These are phyloP conservation scores for Kwoniella newhampshirensis DNA, from an alignment of 768 basidiomycete genomes.

Conservation along the genomic window DNA sequence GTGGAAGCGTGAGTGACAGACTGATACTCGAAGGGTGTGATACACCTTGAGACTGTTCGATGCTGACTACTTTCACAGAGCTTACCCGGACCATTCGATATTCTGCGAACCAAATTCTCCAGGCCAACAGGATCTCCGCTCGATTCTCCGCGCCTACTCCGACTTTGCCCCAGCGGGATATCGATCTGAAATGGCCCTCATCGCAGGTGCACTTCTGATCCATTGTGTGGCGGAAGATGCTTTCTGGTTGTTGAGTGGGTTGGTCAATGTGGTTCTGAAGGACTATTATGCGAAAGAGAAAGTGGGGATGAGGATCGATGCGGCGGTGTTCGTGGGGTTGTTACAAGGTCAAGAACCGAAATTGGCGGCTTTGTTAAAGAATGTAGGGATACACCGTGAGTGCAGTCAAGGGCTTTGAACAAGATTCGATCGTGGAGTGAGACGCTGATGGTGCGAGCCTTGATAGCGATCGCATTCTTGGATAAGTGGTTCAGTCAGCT, in stretches of 20 bases:
- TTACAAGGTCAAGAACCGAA: conserved; percentile 38
- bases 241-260: conserved; percentile 44
- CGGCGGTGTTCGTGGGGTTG: conserved; percentile 35
- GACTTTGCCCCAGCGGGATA: conserved; percentile 38
- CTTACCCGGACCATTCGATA: conserved; percentile 42
- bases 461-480: conserved; percentile 39
- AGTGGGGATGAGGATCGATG: conserved; percentile 32
- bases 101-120: conserved; percentile 32
- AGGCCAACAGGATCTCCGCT: conserved; percentile 38
- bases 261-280: conserved; percentile 38
- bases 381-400: conserved; percentile 39
- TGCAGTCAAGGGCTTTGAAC: conserved; percentile 5
- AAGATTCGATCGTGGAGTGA: no score
- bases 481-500: conserved; percentile 43
- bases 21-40: no score
- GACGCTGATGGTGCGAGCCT: not conserved
- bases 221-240: conserved; percentile 50
- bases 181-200: conserved; percentile 37
- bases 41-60: no score
- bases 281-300: conserved; percentile 36
- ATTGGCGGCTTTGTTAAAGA: conserved; percentile 31
- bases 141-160: conserved; percentile 39
- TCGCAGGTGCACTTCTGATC: conserved; percentile 43
- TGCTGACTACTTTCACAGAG: no score
- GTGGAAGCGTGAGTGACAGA: conserved; percentile 31